phyloP scores from a whole-genome alignment of 257 asterid genomes.

The Fraxinus americana region DNA sequence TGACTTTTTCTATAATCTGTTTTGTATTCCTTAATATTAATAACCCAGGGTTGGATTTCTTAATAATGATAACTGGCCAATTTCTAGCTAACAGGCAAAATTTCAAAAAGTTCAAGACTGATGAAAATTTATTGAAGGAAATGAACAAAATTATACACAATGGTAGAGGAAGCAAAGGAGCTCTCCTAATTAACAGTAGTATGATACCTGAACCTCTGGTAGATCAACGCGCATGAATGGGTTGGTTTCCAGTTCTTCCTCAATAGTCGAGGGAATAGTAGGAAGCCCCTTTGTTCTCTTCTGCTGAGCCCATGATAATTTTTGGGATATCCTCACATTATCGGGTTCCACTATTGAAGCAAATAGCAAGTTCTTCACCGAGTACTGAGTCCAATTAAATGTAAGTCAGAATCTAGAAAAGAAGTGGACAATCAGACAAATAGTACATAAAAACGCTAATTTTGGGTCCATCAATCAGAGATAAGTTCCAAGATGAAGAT shows the following conservation, averaged over 20 bases:
- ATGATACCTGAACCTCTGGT: conserved; percentile 77
- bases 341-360: conserved; percentile 79
- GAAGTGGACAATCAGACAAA: not conserved
- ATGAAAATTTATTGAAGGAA: not conserved
- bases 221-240: conserved; percentile 95
- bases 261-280: conserved; percentile 87
- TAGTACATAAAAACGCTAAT: not conserved
- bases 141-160: not conserved
- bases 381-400: conserved; percentile 38
- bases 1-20: not conserved
- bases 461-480: not conserved
- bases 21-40: not conserved
- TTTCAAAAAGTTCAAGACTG: not conserved
- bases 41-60: not conserved
- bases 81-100: not conserved
- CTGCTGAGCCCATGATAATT: conserved; percentile 51
- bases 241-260: conserved; percentile 81
- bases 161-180: not conserved
- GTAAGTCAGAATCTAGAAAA: not conserved
- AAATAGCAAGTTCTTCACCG: conserved; percentile 74
- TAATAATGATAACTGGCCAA: not conserved
- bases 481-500: not conserved
- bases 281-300: conserved; percentile 58
- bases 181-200: not conserved
- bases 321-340: conserved; percentile 52